These are phyloP conservation scores for Xylaria sp. DNA, from an alignment of 2,329 filamentous ascomycete genomes.

Conservation along the genomic window DNA sequence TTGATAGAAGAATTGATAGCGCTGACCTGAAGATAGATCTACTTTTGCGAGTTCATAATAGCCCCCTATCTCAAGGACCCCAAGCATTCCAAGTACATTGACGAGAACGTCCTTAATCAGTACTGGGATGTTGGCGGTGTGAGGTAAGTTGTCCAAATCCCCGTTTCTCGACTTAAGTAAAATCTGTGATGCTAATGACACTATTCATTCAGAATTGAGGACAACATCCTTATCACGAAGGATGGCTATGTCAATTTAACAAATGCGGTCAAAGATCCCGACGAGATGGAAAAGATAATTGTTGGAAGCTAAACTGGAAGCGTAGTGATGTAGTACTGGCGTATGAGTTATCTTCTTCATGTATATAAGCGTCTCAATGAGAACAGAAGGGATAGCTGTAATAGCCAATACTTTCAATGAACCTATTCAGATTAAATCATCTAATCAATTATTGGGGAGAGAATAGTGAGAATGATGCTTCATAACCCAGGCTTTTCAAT, in stretches of 20 bases:
- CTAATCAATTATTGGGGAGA: not conserved
- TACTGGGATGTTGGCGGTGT: conserved; percentile 88
- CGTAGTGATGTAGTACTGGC: not conserved
- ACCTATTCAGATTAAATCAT: not conserved
- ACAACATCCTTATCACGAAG: conserved; percentile 78
- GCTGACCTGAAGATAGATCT: conserved; percentile 65
- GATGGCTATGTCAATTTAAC: conserved; percentile 78
- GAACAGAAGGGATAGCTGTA: not conserved
- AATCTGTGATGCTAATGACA: not conserved
- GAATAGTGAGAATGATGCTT: not conserved
- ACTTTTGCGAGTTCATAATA: conserved; percentile 92
- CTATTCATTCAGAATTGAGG: conserved; percentile 63
- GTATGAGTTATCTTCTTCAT: not conserved
- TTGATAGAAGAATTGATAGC: not conserved
- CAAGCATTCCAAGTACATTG: conserved; percentile 79
- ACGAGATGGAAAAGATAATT: conserved; percentile 69
- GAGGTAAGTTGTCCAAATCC: conserved; percentile 56
- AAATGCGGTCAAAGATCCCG: conserved; percentile 74
- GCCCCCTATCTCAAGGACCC: conserved; percentile 80
- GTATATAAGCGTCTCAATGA: not conserved
- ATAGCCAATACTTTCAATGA: not conserved
- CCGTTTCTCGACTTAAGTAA: not conserved
- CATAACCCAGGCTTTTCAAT: not conserved
- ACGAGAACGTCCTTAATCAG: conserved; percentile 75
- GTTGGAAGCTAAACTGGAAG: conserved; percentile 15